Base-by-base conservation (phyloP, 108 stramenopile genomes). In the Stephanodiscus triporus region DNA sequence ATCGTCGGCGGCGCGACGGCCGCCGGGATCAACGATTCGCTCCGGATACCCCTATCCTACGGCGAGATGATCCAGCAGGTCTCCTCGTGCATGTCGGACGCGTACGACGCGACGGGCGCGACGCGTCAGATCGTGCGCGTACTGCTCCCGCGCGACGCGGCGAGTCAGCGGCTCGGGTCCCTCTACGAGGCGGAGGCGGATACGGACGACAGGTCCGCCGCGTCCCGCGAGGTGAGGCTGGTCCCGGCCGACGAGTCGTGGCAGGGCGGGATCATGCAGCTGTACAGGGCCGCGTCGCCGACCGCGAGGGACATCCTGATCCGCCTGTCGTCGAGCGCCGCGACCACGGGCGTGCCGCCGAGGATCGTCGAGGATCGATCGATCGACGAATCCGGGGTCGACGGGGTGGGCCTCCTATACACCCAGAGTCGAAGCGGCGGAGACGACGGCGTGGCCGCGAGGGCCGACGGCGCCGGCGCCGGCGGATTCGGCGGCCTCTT, bases 191-290 rank as follows among this genome's bases (percentile, higher is more conserved):
- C 47, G 19, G 88, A 88, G 50, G 84, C 74, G 0, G 42, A 74
- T 22, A 73, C 45, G 11, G 34, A 60, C 17, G 34, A 53, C 30
- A 23, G 56, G 16, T 29, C 66, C 32, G 50, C 27, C 34, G 49
- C 19, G 29, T n/a, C 24, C 9, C 30, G 76, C 19, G 58, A 79
- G 16, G 53, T 84, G 14, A 82, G 84, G 13, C 78, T 96, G 51
- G 90, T 88, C 0, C 95, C 95, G 0, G 79, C 89, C 4, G 95
- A 96, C 70, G 95, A 96, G 76, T 83, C 82, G 26, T 96, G 95
- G 95, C 93, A 94, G 68, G 95, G 95, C n/a, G 95, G 95, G 4
- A 94, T 91, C 27, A 91, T 92, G 91, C 95, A 96, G 72, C 64
- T 95, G 10, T 95, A 95, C 49, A 82, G 91, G 30, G 81, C 90